Evolutionary conservation across 2,329 filamentous ascomycete species (phyloP), one percentile per base, ranked within the genome.

Genomic region (Aspergillus ustus): DNA sequence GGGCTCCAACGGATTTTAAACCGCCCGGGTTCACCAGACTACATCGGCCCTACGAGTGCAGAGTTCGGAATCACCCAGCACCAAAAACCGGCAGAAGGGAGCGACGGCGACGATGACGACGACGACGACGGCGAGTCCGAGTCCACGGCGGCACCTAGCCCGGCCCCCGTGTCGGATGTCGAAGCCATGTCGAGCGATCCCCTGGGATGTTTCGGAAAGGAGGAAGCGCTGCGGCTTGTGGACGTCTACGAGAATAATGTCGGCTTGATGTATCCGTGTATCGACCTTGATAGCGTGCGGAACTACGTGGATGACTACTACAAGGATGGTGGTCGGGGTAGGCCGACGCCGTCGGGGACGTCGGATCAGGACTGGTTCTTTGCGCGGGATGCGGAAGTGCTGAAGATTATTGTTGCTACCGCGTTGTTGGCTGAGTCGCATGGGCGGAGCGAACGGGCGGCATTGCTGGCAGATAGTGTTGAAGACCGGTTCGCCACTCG

Each of bases 231-330:
- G 11, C 86, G 91, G 0, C 78, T 97, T 15, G 90, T 91, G 63
- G 83, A 86, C 15, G 81, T 96, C 0, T 93, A 94, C 73, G 90
- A 96, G 64, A 92, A 97, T 67, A 92, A 96, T 70, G 88, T 95
- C 69, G 91, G 91, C 37, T 84, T 93, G 67, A 95, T 96, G 91
- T 96, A 96, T 72, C 93, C 93, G 0, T 87, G 96, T 17, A 76
- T 96, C 44, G 85, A 91, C 67, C 88, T 95, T 34, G 85, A 90
- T 29, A 82, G 83, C 58, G 81, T 95, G 53, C 87, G 91, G 44
- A 80, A 81, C 17, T 75, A 73, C 54, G 71, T 70, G 17, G 63
- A 65, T 17, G 70, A 71, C 22, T 72, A 65, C 43, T 72, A 67
- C 62, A 63, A 66, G 7, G 37, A 65, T 48, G 64, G 49, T 2